Percentiles rank a stretch among this genome's conserved stretches.
These are phyloP conservation scores for Sclerotinia trifoliorum DNA, from an alignment of 2,329 filamentous ascomycete species.

Conservation along the genomic window DNA sequence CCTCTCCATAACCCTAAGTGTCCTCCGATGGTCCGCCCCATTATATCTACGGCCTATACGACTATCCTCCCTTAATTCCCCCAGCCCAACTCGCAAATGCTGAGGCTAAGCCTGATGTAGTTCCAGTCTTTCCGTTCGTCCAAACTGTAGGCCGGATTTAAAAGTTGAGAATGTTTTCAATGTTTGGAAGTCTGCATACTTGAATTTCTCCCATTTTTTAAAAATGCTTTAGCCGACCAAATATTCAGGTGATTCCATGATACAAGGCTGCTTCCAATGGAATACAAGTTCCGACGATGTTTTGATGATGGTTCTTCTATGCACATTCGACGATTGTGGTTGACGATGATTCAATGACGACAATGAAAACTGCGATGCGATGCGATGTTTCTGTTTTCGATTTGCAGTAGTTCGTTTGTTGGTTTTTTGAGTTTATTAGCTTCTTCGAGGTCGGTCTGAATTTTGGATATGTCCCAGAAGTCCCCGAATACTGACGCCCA, in stretches of 20 bases:
- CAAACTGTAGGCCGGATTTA: neutral
- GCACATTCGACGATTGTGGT: too few relatives aligned
- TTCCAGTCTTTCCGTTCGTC: neutral
- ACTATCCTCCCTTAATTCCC: accelerated
- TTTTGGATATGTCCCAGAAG: neutral
- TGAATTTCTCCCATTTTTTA: too few relatives aligned
- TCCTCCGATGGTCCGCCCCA: neutral
- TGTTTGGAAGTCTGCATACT: neutral
- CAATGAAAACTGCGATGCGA: neutral
- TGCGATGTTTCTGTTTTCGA: neutral
- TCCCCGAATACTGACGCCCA: slow-evolving; percentile 1
- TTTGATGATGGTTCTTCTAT: too few relatives aligned
- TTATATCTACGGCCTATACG: too few relatives aligned
- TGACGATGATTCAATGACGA: neutral
- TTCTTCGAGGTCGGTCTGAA: neutral
- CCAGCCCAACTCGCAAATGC: neutral
- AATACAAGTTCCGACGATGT: neutral
- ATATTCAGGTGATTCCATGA: neutral
- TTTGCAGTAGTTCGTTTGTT: neutral
- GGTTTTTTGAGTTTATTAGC: slow-evolving; percentile 5
- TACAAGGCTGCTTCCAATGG: neutral
- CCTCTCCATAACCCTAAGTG: neutral
- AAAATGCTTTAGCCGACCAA: neutral
- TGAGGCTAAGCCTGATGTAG: neutral
- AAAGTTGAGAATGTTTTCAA: neutral